A percentile compares a stretch with the other conserved stretches of the same genome.
Conservation (phyloP, 129 eudicot genomes). For the Cynara cardunculus region DNA sequence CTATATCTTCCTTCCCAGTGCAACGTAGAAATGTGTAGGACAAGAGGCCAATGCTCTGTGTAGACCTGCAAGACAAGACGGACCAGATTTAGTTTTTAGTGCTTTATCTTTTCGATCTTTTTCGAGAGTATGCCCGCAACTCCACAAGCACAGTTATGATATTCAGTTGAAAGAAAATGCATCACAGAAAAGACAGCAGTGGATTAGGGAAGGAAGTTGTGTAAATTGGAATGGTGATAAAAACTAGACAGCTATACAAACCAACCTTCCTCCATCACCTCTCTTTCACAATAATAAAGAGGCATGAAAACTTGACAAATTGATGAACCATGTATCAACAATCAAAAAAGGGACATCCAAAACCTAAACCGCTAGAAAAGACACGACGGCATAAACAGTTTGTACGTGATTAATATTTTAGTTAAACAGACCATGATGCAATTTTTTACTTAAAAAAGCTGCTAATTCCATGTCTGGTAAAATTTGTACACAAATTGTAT, state of each 20-base stretch:
- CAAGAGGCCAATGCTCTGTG: constrained; percentile 88
- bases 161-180: background rate
- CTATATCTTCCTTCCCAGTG: constrained; percentile 92
- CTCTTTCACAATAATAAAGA: background rate
- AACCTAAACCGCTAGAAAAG: background rate
- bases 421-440: too few species aligned
- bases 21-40: constrained; percentile 81
- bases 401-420: too few species aligned
- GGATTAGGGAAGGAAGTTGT: background rate
- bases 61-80: constrained; percentile 41
- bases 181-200: background rate
- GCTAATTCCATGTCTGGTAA: too few species aligned
- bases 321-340: background rate
- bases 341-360: background rate
- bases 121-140: background rate
- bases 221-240: background rate
- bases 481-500: too few species aligned
- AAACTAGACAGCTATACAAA: background rate
- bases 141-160: background rate
- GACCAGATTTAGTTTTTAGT: background rate
- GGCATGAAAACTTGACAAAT: background rate
- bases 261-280: background rate
- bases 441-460: too few species aligned
- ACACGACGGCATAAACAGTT: too few species aligned
- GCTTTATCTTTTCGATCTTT: constrained; percentile 20